A percentile compares a stretch with the other conserved stretches of the same genome.
These are phyloP conservation scores for Phytophthora sojae DNA, from an alignment of 352 stramenopile species.

Conservation along the genomic window DNA sequence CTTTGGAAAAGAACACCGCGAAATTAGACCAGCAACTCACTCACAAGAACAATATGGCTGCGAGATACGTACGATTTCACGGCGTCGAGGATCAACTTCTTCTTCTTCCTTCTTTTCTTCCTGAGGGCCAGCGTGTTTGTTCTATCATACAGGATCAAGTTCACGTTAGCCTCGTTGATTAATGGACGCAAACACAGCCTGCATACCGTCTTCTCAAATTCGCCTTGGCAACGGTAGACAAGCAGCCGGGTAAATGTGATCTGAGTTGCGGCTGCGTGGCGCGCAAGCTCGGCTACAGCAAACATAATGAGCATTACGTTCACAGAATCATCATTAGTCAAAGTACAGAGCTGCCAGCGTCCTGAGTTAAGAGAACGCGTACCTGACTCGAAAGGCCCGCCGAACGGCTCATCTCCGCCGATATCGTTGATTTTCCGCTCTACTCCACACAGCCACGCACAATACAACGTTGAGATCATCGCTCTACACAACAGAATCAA, in stretches of 20 bases:
- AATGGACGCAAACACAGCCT: neutral
- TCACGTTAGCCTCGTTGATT: neutral
- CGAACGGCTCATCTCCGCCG: conserved; percentile 65
- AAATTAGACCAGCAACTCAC: neutral
- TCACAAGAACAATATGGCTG: neutral
- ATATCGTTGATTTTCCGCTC: conserved; percentile 63
- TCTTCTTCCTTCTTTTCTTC: conserved; percentile 54
- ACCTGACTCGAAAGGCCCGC: conserved; percentile 67
- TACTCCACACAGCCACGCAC: conserved; percentile 20
- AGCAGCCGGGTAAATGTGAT: conserved; percentile 82
- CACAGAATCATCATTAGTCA: too few species aligned
- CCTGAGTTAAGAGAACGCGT: neutral
- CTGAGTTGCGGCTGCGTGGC: conserved; percentile 51
- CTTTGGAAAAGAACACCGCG: conserved; percentile 20
- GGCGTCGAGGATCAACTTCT: conserved; percentile 52
- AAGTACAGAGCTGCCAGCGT: too few species aligned
- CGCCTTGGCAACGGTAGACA: conserved; percentile 77
- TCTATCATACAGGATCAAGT: conserved; percentile 33
- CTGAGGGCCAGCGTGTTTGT: conserved; percentile 45
- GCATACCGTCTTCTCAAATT: conserved; percentile 82
- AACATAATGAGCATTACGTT: neutral
- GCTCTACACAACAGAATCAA: neutral
- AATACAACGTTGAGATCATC: neutral
- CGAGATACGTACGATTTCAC: conserved; percentile 59
- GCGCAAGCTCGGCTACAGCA: conserved; percentile 44